phyloP scores from a whole-genome alignment of 2,329 filamentous ascomycete genomes.

The Phialocephala sp. region DNA sequence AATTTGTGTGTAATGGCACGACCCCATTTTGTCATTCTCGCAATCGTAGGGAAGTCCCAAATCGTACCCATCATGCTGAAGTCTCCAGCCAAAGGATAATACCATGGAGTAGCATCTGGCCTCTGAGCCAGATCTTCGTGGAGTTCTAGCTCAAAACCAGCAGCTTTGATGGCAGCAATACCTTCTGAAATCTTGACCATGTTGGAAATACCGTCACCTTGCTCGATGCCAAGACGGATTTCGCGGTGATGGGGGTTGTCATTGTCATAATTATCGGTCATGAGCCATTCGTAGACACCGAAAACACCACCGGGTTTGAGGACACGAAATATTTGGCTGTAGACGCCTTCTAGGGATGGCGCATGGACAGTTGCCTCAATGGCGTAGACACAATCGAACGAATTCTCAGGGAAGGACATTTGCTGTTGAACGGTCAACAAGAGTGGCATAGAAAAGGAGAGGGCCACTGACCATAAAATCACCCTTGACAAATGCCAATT shows the following conservation, averaged over 20 bases:
- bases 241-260: constrained; percentile 84
- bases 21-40: constrained; percentile 88
- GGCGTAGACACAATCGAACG: constrained; percentile 93
- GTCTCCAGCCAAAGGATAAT: constrained; percentile 88
- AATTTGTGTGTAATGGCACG: constrained; percentile 78
- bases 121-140: constrained; percentile 88
- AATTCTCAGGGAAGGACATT: constrained; percentile 93
- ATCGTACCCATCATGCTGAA: constrained; percentile 81
- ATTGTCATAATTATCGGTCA: constrained; percentile 96
- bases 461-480: constrained; percentile 79
- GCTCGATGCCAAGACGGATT: constrained; percentile 95
- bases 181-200: constrained; percentile 92
- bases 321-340: constrained; percentile 93
- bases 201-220: constrained; percentile 95
- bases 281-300: constrained; percentile 98
- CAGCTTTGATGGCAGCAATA: constrained; percentile 81
- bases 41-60: constrained; percentile 81
- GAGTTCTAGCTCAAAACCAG: constrained; percentile 84
- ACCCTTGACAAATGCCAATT: constrained; percentile 89
- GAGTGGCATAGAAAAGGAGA: neutral
- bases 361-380: constrained; percentile 98
- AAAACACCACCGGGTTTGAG: constrained; percentile 96
- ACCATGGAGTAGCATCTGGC: constrained; percentile 83
- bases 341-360: constrained; percentile 87
- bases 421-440: constrained; percentile 56